phyloP scores from a whole-genome alignment of 768 basidiomycete genomes.

The Galerina sulciceps region DNA sequence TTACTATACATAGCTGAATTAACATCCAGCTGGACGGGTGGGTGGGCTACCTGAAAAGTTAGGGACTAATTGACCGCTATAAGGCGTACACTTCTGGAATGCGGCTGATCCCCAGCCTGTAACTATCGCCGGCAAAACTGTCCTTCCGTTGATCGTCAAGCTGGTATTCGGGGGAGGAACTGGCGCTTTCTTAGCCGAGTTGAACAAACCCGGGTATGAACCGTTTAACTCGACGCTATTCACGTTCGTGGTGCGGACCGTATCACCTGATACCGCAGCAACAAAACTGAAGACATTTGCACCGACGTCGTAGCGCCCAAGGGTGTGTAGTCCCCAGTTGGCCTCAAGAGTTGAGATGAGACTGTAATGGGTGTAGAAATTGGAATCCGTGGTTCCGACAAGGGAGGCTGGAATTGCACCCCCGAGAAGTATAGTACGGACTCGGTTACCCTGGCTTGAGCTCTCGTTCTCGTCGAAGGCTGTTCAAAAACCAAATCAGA shows the following conservation, averaged over 20 bases:
- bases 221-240: conserved; percentile 20
- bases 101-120: conserved; percentile 25
- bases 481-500: neutral
- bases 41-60: too few relatives aligned
- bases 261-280: conserved; percentile 48
- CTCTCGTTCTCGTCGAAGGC: conserved; percentile 62
- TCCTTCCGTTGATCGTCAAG: conserved; percentile 28
- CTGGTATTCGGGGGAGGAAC: conserved; percentile 28
- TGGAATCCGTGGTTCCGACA: conserved; percentile 49
- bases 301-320: conserved; percentile 65
- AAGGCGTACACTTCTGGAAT: conserved; percentile 27
- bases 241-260: conserved; percentile 21
- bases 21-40: too few relatives aligned
- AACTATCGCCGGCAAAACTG: conserved; percentile 25
- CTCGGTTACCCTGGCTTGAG: conserved; percentile 46
- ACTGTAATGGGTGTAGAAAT: conserved; percentile 68
- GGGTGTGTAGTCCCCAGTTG: conserved; percentile 65
- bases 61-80: conserved; percentile 18
- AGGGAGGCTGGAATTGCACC: conserved; percentile 46
- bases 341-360: conserved; percentile 55
- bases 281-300: conserved; percentile 60
- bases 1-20: too few relatives aligned
- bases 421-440: conserved; percentile 47
- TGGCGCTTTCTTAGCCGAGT: conserved; percentile 12
- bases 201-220: conserved; percentile 33